Conservation (phyloP, 768 basidiomycete species). For the Hirschioporus abietinus region DNA sequence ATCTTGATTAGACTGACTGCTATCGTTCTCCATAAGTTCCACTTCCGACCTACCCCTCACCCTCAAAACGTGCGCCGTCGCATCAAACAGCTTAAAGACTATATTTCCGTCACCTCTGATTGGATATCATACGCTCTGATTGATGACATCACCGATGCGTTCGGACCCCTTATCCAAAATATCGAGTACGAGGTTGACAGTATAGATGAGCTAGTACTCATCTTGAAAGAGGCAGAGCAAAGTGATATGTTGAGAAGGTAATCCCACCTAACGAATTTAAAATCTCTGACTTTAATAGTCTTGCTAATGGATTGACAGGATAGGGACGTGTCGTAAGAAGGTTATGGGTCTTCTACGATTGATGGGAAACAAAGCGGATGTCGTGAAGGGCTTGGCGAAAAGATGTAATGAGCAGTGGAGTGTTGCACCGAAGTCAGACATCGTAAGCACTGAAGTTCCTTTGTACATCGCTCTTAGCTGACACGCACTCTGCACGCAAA, state of each 20-base stretch:
- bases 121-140: constrained; percentile 99
- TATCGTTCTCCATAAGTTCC: constrained; percentile 60
- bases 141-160: constrained; percentile 99
- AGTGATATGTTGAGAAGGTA: constrained; percentile 91
- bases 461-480: constrained; percentile 5
- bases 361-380: constrained; percentile 99
- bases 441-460: constrained; percentile 45
- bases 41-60: constrained; percentile 95
- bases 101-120: constrained; percentile 97
- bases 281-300: neutral
- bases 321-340: constrained; percentile 97
- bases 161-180: constrained; percentile 95
- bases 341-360: constrained; percentile 95
- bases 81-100: constrained; percentile 98
- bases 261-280: constrained; percentile 11
- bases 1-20: neutral
- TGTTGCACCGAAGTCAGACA: constrained; percentile 95
- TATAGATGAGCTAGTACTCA: constrained; percentile 96
- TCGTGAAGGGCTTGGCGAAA: constrained; percentile 97
- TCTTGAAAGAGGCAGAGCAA: constrained; percentile 92
- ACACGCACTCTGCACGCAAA: constrained; percentile 26
- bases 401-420: constrained; percentile 99
- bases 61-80: constrained; percentile 96
- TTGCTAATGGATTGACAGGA: constrained; percentile 44
- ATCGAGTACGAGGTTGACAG: constrained; percentile 99